Evolutionary conservation across 2,329 filamentous ascomycete species (phyloP).

Genomic region (Clonostachys solani): DNA sequence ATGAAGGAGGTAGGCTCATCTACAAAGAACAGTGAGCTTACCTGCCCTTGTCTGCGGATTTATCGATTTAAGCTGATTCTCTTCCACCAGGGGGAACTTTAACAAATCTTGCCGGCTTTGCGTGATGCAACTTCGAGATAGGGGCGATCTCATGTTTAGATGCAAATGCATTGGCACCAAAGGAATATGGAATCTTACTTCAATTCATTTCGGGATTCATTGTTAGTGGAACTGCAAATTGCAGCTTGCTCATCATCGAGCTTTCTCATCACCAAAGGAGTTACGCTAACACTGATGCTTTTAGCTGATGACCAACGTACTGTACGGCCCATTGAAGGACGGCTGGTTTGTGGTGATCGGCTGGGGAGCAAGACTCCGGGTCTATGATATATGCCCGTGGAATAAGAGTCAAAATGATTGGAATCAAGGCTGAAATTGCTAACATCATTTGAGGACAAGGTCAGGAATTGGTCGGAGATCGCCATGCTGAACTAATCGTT

Average conservation of each 20-base stretch:
- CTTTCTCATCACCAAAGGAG: not conserved
- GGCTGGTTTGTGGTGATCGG: constrained; percentile 10
- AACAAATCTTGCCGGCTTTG: constrained; percentile 13
- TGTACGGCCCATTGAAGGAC: constrained; percentile 8
- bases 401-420: too few relatives aligned
- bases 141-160: constrained; percentile 6
- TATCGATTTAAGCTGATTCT: not conserved
- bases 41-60: constrained; percentile 2
- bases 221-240: constrained; percentile 2
- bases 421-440: not conserved
- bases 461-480: too few relatives aligned
- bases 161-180: constrained; percentile 9
- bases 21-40: constrained; percentile 10
- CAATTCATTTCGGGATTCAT: constrained; percentile 6
- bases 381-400: too few relatives aligned
- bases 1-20: constrained; percentile 7
- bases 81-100: constrained; percentile 10
- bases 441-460: too few relatives aligned
- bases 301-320: constrained; percentile 6
- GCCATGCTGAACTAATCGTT: too few relatives aligned
- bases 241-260: not conserved
- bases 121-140: constrained; percentile 2
- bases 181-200: constrained; percentile 4
- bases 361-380: constrained; percentile 6
- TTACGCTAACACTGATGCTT: too few relatives aligned